Base-by-base conservation (phyloP, 176 grass and related monocot genomes). In the Neostapfia colusana region DNA sequence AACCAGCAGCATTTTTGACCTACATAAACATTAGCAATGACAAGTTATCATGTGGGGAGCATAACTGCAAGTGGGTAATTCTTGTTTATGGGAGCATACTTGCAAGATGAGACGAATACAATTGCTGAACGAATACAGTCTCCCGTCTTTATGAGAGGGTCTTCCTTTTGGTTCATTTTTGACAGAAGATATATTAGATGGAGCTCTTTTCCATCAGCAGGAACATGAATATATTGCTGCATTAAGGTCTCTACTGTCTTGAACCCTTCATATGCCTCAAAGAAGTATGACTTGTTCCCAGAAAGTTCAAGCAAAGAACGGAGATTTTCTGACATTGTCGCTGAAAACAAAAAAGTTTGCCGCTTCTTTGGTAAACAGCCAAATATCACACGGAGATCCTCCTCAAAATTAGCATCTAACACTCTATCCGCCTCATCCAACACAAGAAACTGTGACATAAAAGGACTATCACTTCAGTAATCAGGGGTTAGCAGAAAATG, bases 371-470 rank as follows among this genome's bases (percentile, higher is more conserved):
- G 95, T 43, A 98, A 82, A 72, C 73, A 85, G 62, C 77, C 68
- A 89, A 98, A 91, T 86, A 98, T 94, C 31, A 86, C 85, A 70
- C 77, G 63, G 18, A 98, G 89, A n/a, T 98, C 95, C 51, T 93
- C 91, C 82, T 92, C 91, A 35, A 98, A 98, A 82, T 91, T 89
- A 12, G 85, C 77, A 88, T 94, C 91, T 65, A 98, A 75, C 67
- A 98, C 82, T 79, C 95, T 90, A 78, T 98, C 95, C 11, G 95
- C 95, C 69, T 98, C 95, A 6, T 98, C 95, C 79, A 98, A 82
- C 65, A 98, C 95, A 68, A 98, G 89, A 80, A 98, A 94, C 95
- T 98, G 87, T 51, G 28, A 72, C n/a, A 70, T 5, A 73, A 85
- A 81, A 6, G 23, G 57, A 56, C 7, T 57, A 34, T 5, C 16